phyloP scores from a whole-genome alignment of 192 early-diverging fungal genomes.

The Paraglomus occultum region DNA sequence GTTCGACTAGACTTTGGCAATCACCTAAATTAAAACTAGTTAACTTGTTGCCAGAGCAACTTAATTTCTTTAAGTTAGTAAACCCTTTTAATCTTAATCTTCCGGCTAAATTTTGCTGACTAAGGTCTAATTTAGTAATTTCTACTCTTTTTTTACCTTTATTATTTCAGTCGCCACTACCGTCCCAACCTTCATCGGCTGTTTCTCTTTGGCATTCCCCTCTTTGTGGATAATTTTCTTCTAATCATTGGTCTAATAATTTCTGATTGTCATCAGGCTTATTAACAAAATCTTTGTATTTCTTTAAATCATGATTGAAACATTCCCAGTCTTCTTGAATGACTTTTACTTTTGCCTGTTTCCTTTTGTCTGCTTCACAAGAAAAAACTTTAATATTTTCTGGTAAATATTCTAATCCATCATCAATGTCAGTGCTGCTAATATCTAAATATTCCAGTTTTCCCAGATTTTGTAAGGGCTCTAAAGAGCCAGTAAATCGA shows the following conservation, averaged over 20 bases:
- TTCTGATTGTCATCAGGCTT: background rate
- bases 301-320: background rate
- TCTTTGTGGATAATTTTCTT: background rate
- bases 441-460: background rate
- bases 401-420: background rate
- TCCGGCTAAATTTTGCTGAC: background rate
- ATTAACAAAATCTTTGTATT: conserved; percentile 1
- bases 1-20: background rate
- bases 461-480: background rate
- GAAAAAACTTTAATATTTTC: background rate
- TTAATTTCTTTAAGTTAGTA: background rate
- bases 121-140: background rate
- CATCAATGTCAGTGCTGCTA: conserved; percentile 5
- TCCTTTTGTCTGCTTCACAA: background rate
- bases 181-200: background rate
- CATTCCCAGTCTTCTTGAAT: background rate
- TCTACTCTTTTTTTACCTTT: conserved; percentile 3
- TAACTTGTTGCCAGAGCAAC: background rate
- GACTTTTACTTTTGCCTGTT: too few species aligned
- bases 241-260: too few species aligned
- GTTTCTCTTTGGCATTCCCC: background rate
- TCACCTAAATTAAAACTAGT: conserved; percentile 1
- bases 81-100: conserved; percentile 6
- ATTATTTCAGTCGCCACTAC: too few species aligned
- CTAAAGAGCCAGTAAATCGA: conserved; percentile 1